Evolutionary conservation across 1,284 basidiomycete genomes (phyloP).

Genomic region (Sporisorium sorghi): DNA sequence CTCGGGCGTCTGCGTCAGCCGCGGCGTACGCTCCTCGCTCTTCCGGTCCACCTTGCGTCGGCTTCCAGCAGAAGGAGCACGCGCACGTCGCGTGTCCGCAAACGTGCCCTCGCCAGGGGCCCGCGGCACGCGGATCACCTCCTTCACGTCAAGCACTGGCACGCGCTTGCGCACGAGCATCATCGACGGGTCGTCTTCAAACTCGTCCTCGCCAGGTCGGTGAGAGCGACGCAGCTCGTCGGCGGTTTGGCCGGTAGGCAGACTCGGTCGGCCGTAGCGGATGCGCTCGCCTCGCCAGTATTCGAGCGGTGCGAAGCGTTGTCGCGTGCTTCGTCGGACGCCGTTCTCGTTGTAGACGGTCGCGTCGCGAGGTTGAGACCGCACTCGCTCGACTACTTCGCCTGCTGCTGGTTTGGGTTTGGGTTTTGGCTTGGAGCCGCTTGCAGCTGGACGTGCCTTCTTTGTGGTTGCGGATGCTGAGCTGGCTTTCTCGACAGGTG

Average conservation of each 20-base stretch:
- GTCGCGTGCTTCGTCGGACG: constrained; percentile 80
- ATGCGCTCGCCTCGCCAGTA: constrained; percentile 94
- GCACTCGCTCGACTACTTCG: constrained; percentile 43
- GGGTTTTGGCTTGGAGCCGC: constrained; percentile 23
- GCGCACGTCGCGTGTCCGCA: constrained; percentile 46
- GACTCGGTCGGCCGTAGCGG: constrained; percentile 74
- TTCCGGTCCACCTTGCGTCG: constrained; percentile 27
- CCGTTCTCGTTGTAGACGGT: constrained; percentile 72
- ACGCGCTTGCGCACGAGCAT: constrained; percentile 71
- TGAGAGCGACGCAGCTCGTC: constrained; percentile 31
- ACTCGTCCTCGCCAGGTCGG: constrained; percentile 51
- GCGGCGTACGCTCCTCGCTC: constrained; percentile 62
- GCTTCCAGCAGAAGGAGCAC: neutral
- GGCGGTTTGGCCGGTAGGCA: constrained; percentile 26
- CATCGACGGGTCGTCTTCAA: constrained; percentile 51
- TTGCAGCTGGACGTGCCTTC: constrained; percentile 5
- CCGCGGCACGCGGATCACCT: constrained; percentile 82
- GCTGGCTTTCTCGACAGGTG: constrained; percentile 5
- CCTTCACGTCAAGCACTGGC: constrained; percentile 78
- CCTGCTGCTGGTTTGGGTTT: constrained; percentile 28
- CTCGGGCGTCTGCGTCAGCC: constrained; percentile 67
- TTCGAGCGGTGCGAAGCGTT: constrained; percentile 81
- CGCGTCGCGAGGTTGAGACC: constrained; percentile 19
- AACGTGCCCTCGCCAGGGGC: constrained; percentile 72
- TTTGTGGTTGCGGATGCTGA: neutral